Conservation (phyloP, 2,329 filamentous ascomycete species). For the Cadophora sp. region DNA sequence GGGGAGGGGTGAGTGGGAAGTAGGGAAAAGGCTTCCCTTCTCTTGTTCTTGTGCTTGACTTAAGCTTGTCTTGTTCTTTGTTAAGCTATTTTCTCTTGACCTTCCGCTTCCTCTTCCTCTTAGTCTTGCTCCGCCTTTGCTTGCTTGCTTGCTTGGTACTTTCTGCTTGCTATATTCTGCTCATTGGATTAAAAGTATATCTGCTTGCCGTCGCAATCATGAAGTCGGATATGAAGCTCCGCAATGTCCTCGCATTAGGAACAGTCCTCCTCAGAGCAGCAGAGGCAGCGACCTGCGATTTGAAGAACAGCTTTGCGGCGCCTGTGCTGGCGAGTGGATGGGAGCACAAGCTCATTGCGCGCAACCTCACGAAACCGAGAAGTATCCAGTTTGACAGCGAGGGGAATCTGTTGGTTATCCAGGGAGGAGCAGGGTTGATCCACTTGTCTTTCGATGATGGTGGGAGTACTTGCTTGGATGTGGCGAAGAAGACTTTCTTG, state of each 20-base stretch:
- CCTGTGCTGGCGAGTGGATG: conserved; percentile 41
- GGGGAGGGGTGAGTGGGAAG: not conserved
- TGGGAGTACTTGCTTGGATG: conserved; percentile 35
- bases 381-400: conserved; percentile 44
- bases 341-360: conserved; percentile 40
- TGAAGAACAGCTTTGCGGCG: conserved; percentile 34
- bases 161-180: not conserved
- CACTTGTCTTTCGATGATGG: conserved; percentile 39
- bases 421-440: conserved; percentile 41
- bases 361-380: conserved; percentile 38
- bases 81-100: too few relatives aligned
- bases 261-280: conserved; percentile 15
- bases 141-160: too few relatives aligned
- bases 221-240: conserved; percentile 19
- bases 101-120: too few relatives aligned
- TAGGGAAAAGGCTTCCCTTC: not conserved
- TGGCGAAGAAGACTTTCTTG: conserved; percentile 35
- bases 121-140: too few relatives aligned
- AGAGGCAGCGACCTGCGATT: conserved; percentile 27
- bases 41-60: not conserved
- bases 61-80: conserved; percentile 2
- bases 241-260: conserved; percentile 16
- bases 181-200: not conserved
- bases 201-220: conserved; percentile 16
- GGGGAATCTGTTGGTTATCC: conserved; percentile 44